Conservation (phyloP, 495 filamentous ascomycete species). For the Margaritispora aquatica region DNA sequence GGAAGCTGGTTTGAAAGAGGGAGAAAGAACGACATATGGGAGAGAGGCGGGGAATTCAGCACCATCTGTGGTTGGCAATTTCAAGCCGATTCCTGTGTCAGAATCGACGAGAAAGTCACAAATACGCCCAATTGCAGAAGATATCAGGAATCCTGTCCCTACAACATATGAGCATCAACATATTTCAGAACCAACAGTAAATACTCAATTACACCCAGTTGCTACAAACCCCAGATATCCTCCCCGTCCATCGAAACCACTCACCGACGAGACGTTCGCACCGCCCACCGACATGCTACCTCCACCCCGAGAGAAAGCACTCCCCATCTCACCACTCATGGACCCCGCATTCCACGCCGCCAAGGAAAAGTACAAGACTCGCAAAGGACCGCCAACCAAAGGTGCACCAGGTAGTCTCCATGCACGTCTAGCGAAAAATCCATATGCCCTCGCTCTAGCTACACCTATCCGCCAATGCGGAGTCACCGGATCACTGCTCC, state of each 20-base stretch:
- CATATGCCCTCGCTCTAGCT: slow-evolving; percentile 61
- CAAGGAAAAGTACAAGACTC: slow-evolving; percentile 17
- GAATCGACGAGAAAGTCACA: too few species aligned
- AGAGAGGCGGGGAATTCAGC: too few species aligned
- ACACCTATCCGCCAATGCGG: slow-evolving; percentile 56
- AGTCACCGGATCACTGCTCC: slow-evolving; percentile 49
- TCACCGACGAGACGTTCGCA: too few species aligned
- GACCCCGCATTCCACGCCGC: slow-evolving; percentile 38
- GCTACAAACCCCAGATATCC: background rate
- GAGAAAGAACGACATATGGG: too few species aligned
- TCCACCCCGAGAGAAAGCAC: background rate
- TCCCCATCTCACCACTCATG: slow-evolving; percentile 46
- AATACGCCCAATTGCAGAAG: too few species aligned
- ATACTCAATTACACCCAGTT: background rate
- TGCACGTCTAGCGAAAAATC: slow-evolving; percentile 46
- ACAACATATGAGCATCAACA: too few species aligned
- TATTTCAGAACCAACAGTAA: background rate
- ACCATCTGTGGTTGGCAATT: too few species aligned
- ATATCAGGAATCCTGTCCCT: too few species aligned
- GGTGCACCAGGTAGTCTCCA: slow-evolving; percentile 36
- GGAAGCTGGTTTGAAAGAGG: background rate
- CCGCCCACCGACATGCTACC: background rate
- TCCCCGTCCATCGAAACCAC: too few species aligned
- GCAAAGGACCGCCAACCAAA: slow-evolving; percentile 5
- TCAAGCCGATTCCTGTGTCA: too few species aligned